phyloP scores from a whole-genome alignment of 495 filamentous ascomycete species.

The Neurospora cerealis region DNA sequence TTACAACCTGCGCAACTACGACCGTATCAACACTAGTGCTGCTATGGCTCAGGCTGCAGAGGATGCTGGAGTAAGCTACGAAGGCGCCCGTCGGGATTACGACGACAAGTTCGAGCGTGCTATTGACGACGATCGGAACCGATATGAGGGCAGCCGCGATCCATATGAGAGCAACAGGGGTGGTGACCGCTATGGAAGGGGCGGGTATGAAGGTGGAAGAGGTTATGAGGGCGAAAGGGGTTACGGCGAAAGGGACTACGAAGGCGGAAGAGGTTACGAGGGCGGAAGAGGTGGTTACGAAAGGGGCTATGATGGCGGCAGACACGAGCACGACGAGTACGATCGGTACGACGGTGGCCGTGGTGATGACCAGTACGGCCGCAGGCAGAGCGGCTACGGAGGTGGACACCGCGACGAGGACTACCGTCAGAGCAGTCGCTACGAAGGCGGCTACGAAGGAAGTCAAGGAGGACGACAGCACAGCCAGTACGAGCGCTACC shows the following conservation, averaged over 20 bases:
- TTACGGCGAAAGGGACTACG: conserved; percentile 1
- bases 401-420: conserved; percentile 5
- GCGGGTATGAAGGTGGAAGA: conserved; percentile 7
- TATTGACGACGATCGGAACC: not conserved
- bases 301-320: not conserved
- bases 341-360: not conserved
- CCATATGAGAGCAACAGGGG: not conserved
- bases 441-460: not conserved
- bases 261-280: conserved; percentile 12
- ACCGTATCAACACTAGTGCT: conserved; percentile 69
- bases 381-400: conserved; percentile 10
- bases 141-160: not conserved
- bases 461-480: conserved; percentile 25
- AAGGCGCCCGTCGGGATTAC: conserved; percentile 54
- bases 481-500: conserved; percentile 49
- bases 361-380: conserved; percentile 6
- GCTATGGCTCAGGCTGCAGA: conserved; percentile 56
- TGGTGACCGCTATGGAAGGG: not conserved
- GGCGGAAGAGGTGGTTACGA: conserved; percentile 6
- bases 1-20: conserved; percentile 91
- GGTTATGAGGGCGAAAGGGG: conserved; percentile 5
- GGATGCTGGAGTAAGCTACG: conserved; percentile 62
- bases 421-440: conserved; percentile 1
- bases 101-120: conserved; percentile 40
- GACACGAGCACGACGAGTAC: conserved; percentile 5